phyloP scores from a whole-genome alignment of 2,329 filamentous ascomycete species.

The Botrytis fabae region DNA sequence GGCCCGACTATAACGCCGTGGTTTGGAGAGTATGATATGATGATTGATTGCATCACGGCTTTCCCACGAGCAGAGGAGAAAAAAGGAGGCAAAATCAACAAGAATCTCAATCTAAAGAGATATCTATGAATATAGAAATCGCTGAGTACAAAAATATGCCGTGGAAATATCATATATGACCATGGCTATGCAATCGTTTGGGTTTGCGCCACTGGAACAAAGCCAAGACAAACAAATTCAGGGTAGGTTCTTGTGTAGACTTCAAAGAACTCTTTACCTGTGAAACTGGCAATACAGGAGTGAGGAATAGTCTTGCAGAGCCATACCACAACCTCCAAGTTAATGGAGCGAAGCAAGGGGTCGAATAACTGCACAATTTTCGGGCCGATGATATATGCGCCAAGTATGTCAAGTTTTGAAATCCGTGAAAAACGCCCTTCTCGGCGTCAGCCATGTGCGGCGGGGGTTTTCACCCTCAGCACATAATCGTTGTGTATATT shows the following conservation, averaged over 20 bases:
- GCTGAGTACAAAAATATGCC: background rate
- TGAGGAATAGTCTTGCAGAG: background rate
- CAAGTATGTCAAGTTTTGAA: conserved; percentile 13
- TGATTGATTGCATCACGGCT: background rate
- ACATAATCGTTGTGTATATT: conserved; percentile 6
- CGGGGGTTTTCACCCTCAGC: background rate
- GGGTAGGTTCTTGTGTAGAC: background rate
- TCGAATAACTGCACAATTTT: background rate
- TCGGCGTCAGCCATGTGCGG: conserved; percentile 8
- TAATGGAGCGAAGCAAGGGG: background rate
- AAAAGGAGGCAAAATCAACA: background rate
- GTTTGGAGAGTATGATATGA: background rate
- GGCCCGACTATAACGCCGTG: conserved; percentile 4
- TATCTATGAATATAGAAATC: background rate
- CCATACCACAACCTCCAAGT: background rate
- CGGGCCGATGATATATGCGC: conserved; percentile 17
- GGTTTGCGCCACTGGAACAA: background rate
- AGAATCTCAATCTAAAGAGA: background rate
- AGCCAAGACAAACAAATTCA: background rate
- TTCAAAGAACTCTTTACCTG: background rate
- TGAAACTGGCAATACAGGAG: background rate
- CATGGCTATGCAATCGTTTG: background rate
- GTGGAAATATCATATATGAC: background rate
- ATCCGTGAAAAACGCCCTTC: background rate
- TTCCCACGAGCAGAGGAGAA: background rate